Percentiles rank a stretch among this genome's conserved stretches.
Conservation (phyloP, 139 green algal species). For the Medakamo hakoo region DNA sequence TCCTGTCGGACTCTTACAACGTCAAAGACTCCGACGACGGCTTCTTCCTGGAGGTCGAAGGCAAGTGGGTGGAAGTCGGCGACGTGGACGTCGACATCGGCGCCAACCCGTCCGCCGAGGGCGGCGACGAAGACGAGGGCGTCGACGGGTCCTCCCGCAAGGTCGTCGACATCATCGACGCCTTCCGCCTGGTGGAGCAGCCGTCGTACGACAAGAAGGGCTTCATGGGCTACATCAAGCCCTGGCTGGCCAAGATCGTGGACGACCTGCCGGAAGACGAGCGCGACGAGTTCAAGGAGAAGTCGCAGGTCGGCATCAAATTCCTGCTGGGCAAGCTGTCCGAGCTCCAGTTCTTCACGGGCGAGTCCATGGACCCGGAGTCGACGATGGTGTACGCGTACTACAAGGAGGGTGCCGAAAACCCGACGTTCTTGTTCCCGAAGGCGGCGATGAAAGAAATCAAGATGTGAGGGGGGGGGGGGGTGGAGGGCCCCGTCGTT, state of each 20-base stretch:
- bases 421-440: conserved; percentile 45
- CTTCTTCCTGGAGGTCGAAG: conserved; percentile 29
- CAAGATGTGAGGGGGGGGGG: conserved; percentile 16
- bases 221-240: conserved; percentile 39
- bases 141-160: conserved; percentile 18
- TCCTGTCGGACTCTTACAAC: conserved; percentile 19
- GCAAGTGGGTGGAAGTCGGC: conserved; percentile 28
- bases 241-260: conserved; percentile 29
- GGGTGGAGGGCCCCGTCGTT: background rate
- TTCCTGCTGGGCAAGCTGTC: conserved; percentile 37
- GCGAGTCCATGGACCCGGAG: conserved; percentile 38
- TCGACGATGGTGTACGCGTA: conserved; percentile 36
- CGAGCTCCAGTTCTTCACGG: conserved; percentile 49
- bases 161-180: conserved; percentile 41
- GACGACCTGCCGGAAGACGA: conserved; percentile 28
- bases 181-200: conserved; percentile 37
- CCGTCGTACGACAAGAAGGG: conserved; percentile 39
- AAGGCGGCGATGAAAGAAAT: conserved; percentile 34
- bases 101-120: conserved; percentile 41
- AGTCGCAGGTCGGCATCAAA: conserved; percentile 35
- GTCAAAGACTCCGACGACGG: conserved; percentile 20
- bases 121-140: conserved; percentile 27
- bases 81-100: conserved; percentile 40
- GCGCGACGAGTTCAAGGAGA: conserved; percentile 32
- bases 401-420: conserved; percentile 34